phyloP scores from a whole-genome alignment of 1,139 yeast species.

The Kodamaea sp. region DNA sequence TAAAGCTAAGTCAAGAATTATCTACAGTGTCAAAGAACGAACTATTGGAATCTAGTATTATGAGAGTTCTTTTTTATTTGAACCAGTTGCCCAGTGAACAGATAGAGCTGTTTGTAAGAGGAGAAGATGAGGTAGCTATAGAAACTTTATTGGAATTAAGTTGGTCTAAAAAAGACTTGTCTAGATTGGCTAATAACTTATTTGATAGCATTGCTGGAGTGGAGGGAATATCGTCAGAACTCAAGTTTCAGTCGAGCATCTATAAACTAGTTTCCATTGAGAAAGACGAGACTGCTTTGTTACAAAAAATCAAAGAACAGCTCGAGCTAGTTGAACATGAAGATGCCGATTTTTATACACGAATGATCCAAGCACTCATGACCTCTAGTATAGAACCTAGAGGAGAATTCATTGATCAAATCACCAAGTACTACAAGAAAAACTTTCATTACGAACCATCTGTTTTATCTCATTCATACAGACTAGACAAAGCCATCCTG shows the following conservation, averaged over 20 bases:
- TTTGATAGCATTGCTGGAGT: not conserved
- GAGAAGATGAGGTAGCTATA: constrained; percentile 27
- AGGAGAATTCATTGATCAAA: constrained; percentile 19
- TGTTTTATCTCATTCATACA: constrained; percentile 27
- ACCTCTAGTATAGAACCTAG: constrained; percentile 19
- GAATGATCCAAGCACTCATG: constrained; percentile 22
- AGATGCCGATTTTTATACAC: constrained; percentile 12
- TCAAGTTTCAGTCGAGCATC: constrained; percentile 24
- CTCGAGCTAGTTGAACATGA: constrained; percentile 12
- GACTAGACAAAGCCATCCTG: constrained; percentile 32
- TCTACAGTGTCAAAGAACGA: constrained; percentile 18
- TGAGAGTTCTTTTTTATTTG: constrained; percentile 1
- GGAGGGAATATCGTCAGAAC: not conserved
- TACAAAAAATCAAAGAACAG: constrained; percentile 9
- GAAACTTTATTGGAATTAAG: constrained; percentile 19
- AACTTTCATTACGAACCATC: constrained; percentile 21
- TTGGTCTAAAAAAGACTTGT: not conserved
- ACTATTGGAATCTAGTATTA: constrained; percentile 7
- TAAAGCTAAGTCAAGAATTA: constrained; percentile 29
- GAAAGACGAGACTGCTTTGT: too few species aligned
- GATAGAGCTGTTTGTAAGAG: not conserved
- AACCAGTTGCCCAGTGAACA: constrained; percentile 3
- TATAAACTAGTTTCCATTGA: too few species aligned
- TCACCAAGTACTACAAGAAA: constrained; percentile 17
- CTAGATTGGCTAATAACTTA: not conserved